phyloP scores from a whole-genome alignment of 2,329 filamentous ascomycete species.

The Cladosporium sphaerospermum region DNA sequence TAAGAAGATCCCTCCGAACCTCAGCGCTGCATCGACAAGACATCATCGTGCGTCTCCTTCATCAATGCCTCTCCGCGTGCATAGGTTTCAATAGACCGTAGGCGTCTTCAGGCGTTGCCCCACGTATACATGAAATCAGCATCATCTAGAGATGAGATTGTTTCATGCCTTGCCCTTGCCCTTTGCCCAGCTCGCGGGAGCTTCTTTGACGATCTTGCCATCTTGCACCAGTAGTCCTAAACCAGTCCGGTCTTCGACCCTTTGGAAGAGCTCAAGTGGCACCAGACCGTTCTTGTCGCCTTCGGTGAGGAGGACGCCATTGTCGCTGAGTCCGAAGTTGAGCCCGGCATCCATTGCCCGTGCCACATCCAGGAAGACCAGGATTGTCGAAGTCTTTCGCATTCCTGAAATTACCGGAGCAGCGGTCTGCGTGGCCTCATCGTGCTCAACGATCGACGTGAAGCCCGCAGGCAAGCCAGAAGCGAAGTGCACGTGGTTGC shows the following conservation, averaged over 20 bases:
- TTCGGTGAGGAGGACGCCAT: slow-evolving; percentile 42
- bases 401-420: slow-evolving; percentile 56
- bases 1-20: too few relatives aligned
- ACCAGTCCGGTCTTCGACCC: slow-evolving; percentile 57
- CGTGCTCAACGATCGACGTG: slow-evolving; percentile 26
- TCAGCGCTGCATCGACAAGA: too few relatives aligned
- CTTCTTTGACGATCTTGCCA: slow-evolving; percentile 59
- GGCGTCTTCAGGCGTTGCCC: background rate
- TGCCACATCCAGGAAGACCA: slow-evolving; percentile 73
- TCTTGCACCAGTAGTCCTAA: slow-evolving; percentile 64
- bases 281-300: slow-evolving; percentile 56
- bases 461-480: slow-evolving; percentile 56
- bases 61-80: too few relatives aligned
- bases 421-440: slow-evolving; percentile 11
- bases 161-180: slow-evolving; percentile 32
- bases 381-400: slow-evolving; percentile 50
- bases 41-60: too few relatives aligned
- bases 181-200: slow-evolving; percentile 53
- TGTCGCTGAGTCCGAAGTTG: slow-evolving; percentile 53
- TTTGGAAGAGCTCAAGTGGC: slow-evolving; percentile 61
- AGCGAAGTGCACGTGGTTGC: slow-evolving; percentile 89
- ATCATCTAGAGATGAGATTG: background rate
- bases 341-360: slow-evolving; percentile 70
- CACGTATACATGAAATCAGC: background rate
- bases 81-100: too few relatives aligned